Evolutionary conservation across 768 basidiomycete species (phyloP), one percentile per base, ranked within the genome.

Genomic region (Lactarius evosmus): DNA sequence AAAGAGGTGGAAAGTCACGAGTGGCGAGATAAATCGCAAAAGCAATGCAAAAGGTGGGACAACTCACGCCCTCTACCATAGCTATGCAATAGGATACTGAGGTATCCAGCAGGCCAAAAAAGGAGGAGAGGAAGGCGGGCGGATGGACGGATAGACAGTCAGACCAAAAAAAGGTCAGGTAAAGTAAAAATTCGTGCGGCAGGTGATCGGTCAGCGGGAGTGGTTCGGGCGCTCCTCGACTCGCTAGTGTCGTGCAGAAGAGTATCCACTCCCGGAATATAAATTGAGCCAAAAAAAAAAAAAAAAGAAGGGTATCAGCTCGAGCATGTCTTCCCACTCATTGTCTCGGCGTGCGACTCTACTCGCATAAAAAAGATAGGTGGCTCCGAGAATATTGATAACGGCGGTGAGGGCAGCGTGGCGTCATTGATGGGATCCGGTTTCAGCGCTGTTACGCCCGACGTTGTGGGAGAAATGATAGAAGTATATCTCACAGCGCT

Each of bases 291-390:
- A n/a, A n/a, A n/a, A n/a, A n/a, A n/a, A n/a, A n/a, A n/a, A n/a
- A n/a, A n/a, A n/a, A n/a, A n/a, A n/a, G n/a, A n/a, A n/a, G n/a
- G n/a, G n/a, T n/a, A n/a, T n/a, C n/a, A n/a, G 69, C 72, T 89
- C 85, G 6, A 96, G 78, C 88, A 93, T 91, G 29, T 77, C 76
- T 61, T 92, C 87, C 93, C 93, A 96, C 0, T 89, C 91, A 0
- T 82, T 79, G 12, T 89, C 92, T 61, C 80, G 84, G 62, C 84
- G 79, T 32, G 92, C 93, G 2, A 95, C 83, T 2, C 85, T 73
- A 51, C 82, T 82, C 0, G 90, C 84, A 70, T 94, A 66, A 96
- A 94, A 4, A 79, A 59, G 34, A 91, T 73, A 0, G 82, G 77
- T 0, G 81, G 77, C 60, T 83, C 83, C 4, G 75, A 69, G 9